Evolutionary conservation across 352 stramenopile genomes (phyloP), one percentile per base, ranked within the genome.

Genomic region (Phytophthora foliorum): DNA sequence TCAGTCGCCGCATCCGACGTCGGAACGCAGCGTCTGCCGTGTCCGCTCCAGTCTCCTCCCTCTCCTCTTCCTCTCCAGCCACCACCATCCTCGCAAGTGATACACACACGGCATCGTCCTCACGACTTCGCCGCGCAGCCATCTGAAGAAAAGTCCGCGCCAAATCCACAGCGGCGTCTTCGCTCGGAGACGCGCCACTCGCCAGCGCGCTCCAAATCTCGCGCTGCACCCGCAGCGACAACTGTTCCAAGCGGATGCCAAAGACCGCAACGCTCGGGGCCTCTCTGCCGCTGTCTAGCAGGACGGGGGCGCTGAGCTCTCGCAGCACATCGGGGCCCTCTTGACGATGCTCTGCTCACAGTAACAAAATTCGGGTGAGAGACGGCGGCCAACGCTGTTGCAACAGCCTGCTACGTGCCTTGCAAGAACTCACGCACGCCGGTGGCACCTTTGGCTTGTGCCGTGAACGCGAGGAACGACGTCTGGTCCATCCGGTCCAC

Each of bases 191-290:
- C 21, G 62, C 69, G 29, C 57, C 39, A 27, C 72, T 81, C 11
- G 76, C 74, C 24, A 91, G 61, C 31, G 80, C 80, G 41, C 81
- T 89, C 83, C 81, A 93, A 21, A 90, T 66, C 32, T 89, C 78
- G 0, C 85, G 81, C 55, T 93, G 85, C 4, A 72, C 74, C 19
- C 53, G 24, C 22, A 84, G 27, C 9, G 70, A 42, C 36, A 88
- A 46, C 25, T 75, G 57, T 44, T 93, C 81, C 32, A 93, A 66
- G 8, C 69, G 48, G 0, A 93, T 46, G 0, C 81, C 78, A 24
- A 79, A 67, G 24, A 67, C 57, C 50, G 45, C 34, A 55, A 3
- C 27, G 2, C 16, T 14, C 10, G 46, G 39, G 3, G 14, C 19
- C 11, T 45, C 38, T 45, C 38, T 45, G 5, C 24, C 39, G n/a